phyloP scores from a whole-genome alignment of 441 rosid genomes.

The Syzygium malaccense region DNA sequence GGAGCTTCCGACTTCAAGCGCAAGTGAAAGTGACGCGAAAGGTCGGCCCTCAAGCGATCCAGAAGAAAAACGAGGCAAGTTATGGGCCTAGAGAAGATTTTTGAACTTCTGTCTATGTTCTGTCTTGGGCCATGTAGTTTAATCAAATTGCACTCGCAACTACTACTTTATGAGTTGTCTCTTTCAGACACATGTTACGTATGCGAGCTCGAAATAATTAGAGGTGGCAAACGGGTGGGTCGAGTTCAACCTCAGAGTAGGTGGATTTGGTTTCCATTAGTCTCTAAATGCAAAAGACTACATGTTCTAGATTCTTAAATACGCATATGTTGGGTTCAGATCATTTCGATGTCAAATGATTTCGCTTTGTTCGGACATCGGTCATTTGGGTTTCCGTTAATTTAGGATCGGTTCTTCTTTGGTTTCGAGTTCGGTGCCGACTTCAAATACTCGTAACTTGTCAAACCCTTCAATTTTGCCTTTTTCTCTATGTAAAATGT shows the following conservation, averaged over 20 bases:
- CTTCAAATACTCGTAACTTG: neutral
- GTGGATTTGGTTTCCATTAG: neutral
- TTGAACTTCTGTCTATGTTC: neutral
- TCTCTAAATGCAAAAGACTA: neutral
- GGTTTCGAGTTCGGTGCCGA: neutral
- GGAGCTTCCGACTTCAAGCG: neutral
- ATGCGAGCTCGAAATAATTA: neutral
- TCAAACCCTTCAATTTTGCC: neutral
- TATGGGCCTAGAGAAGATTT: neutral
- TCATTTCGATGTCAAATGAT: neutral
- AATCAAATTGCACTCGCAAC: neutral
- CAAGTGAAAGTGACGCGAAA: neutral
- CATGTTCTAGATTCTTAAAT: neutral
- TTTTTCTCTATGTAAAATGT: neutral
- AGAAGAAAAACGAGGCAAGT: neutral
- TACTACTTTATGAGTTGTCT: neutral
- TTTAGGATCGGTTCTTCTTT: neutral
- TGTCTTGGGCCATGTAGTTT: neutral
- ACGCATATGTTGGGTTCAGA: neutral
- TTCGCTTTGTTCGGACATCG: accelerated
- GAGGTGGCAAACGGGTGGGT: neutral
- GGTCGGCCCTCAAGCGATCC: neutral
- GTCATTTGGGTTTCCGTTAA: neutral
- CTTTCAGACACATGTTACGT: neutral
- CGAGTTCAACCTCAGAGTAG: neutral